These are phyloP conservation scores for Grammothele lineata DNA, from an alignment of 768 basidiomycete genomes.

Conservation along the genomic window DNA sequence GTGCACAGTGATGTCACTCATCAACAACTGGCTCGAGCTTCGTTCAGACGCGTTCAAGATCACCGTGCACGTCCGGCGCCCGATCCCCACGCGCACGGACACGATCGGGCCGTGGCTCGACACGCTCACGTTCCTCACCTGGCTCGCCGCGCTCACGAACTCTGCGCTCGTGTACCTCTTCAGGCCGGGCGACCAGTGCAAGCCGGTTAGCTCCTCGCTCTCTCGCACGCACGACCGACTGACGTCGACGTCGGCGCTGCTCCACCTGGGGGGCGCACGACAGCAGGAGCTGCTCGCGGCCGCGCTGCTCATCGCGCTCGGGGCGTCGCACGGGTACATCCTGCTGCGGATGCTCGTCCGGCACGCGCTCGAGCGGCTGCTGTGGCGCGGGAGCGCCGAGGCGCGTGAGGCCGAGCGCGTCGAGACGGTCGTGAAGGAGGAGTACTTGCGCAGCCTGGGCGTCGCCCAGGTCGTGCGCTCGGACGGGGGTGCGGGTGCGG, in stretches of 20 bases:
- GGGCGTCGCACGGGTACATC: conserved; percentile 85
- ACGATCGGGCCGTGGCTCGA: conserved; percentile 95
- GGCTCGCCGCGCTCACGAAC: conserved; percentile 86
- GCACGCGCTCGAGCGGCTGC: conserved; percentile 66
- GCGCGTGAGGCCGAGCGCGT: conserved; percentile 50
- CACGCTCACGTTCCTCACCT: conserved; percentile 80
- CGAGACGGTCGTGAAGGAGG: conserved; percentile 50
- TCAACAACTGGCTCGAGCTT: conserved; percentile 92
- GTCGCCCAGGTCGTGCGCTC: conserved; percentile 21
- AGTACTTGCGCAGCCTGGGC: conserved; percentile 33
- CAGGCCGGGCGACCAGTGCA: conserved; percentile 40
- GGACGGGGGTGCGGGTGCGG: conserved; percentile 16
- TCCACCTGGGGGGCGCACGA: no score
- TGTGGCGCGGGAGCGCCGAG: conserved; percentile 75
- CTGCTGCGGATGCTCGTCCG: conserved; percentile 57
- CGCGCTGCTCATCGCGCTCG: conserved; percentile 55
- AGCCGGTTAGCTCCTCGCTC: conserved; percentile 24
- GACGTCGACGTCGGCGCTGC: conserved; percentile 4
- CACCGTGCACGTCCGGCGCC: conserved; percentile 75
- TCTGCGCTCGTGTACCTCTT: conserved; percentile 91
- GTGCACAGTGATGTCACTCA: conserved; percentile 56
- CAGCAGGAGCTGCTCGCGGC: conserved; percentile 22
- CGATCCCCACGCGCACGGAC: conserved; percentile 83
- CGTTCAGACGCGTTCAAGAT: conserved; percentile 97
- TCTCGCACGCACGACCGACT: conserved; percentile 20